Percentiles rank a stretch among this genome's conserved stretches.
phyloP scores from a whole-genome alignment of 768 basidiomycete genomes.

The Dendrothele bispora region DNA sequence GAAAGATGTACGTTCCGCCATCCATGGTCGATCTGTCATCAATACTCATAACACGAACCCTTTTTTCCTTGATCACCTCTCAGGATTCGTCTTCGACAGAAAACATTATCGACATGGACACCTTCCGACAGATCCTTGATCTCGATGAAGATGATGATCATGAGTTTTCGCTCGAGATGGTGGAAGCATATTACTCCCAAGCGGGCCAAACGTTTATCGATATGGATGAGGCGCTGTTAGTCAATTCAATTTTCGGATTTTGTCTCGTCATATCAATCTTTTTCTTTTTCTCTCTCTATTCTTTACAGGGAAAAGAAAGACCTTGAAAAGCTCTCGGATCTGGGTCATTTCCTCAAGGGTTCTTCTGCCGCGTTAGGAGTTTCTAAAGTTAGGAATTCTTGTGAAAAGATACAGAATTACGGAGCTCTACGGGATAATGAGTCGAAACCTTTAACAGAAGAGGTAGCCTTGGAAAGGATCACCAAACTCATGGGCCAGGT shows the following conservation, averaged over 20 bases:
- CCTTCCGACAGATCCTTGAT: constrained; percentile 85
- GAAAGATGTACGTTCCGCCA: not conserved
- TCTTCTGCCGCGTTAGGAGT: constrained; percentile 94
- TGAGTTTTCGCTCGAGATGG: constrained; percentile 81
- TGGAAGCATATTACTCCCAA: constrained; percentile 78
- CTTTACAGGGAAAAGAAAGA: constrained; percentile 53
- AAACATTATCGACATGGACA: constrained; percentile 71
- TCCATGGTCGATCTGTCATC: not conserved
- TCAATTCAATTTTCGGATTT: constrained; percentile 17
- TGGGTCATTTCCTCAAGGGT: constrained; percentile 96
- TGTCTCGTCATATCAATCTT: constrained; percentile 1
- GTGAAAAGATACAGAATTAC: constrained; percentile 90
- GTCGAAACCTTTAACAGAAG: constrained; percentile 36
- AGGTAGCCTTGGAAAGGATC: constrained; percentile 62
- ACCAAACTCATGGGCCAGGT: constrained; percentile 53
- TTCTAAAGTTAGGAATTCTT: constrained; percentile 74
- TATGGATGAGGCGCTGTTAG: constrained; percentile 83
- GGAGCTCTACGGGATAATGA: constrained; percentile 69
- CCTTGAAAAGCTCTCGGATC: constrained; percentile 61
- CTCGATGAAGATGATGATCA: constrained; percentile 74
- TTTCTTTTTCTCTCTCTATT: constrained; percentile 7
- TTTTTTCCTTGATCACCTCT: not conserved
- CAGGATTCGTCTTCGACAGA: not conserved
- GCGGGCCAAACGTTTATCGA: constrained; percentile 70
- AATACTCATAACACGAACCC: not conserved